These are phyloP conservation scores for Medicago arabica DNA, from an alignment of 306 rosid genomes.

Conservation along the genomic window DNA sequence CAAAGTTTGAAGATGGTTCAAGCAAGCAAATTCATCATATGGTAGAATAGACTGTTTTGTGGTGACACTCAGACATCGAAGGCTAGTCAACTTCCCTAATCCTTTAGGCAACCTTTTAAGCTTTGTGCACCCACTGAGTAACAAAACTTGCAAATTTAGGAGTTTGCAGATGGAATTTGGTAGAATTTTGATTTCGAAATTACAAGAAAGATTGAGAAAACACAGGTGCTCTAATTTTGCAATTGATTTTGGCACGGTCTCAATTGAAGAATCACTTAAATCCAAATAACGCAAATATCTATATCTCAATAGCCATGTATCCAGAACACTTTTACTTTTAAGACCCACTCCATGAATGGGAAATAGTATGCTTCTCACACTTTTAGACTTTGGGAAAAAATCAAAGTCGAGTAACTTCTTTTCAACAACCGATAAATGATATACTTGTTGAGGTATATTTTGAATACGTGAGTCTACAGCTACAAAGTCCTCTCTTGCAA, in stretches of 20 bases:
- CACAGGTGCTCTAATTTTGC: neutral
- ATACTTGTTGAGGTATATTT: neutral
- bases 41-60: neutral
- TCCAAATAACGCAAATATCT: neutral
- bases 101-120: neutral
- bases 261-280: neutral
- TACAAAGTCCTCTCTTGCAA: neutral
- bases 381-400: neutral
- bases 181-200: neutral
- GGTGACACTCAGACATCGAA: neutral
- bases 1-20: constrained; percentile 4
- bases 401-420: neutral
- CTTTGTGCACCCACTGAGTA: neutral
- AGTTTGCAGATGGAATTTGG: neutral
- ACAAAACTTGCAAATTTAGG: neutral
- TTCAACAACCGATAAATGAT: neutral
- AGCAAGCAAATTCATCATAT: neutral
- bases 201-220: neutral
- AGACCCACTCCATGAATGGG: neutral
- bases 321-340: neutral
- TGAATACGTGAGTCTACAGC: neutral
- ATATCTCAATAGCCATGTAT: neutral
- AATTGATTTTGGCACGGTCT: neutral
- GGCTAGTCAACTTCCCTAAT: neutral
- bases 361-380: neutral